A percentile compares a stretch with the other conserved stretches of the same genome.
Evolutionary conservation across 192 early-diverging fungal species (phyloP).

Genomic region (Funneliformis mosseae): DNA sequence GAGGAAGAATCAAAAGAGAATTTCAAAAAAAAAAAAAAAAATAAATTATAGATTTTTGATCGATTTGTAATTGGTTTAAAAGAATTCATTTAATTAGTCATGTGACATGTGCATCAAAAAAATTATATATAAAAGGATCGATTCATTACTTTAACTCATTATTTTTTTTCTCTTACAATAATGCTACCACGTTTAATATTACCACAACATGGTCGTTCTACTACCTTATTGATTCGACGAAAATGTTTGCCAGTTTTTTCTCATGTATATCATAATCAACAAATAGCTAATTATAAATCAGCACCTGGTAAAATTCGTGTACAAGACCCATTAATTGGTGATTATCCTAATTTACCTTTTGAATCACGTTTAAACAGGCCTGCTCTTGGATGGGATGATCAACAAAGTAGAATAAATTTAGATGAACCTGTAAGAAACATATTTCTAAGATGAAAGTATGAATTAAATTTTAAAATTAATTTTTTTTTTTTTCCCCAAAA

Average conservation of each 20-base stretch:
- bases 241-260: neutral
- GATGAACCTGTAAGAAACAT: neutral
- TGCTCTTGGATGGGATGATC: constrained; percentile 10
- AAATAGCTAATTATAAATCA: neutral
- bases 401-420: constrained; percentile 11
- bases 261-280: neutral
- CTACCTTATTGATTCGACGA: neutral
- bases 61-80: too few species aligned
- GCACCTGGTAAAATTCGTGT: neutral
- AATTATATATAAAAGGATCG: too few species aligned
- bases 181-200: neutral
- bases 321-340: constrained; percentile 8
- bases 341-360: constrained; percentile 26
- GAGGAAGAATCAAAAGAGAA: too few species aligned
- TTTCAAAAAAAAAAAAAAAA: too few species aligned
- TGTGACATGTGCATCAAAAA: too few species aligned
- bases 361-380: constrained; percentile 2
- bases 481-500: neutral
- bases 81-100: too few species aligned
- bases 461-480: neutral
- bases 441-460: too few species aligned
- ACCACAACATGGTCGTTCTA: neutral
- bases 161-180: neutral
- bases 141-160: too few species aligned
- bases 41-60: too few species aligned